Conservation (phyloP, 179 eudicot genomes). For the Monotropa hypopitys region DNA sequence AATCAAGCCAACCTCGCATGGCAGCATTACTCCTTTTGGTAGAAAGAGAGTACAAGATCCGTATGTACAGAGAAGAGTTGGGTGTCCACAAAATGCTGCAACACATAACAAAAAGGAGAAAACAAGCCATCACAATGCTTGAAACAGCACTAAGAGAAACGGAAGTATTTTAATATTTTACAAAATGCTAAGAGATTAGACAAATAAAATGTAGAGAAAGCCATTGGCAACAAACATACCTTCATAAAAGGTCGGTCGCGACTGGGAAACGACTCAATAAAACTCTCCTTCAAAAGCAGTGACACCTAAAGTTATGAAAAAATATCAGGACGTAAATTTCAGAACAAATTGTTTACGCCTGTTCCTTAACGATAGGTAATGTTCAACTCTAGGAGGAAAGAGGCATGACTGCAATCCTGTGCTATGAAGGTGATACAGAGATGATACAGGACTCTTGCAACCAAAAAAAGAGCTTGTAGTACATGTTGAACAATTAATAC, state of each 20-base stretch:
- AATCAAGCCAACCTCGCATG: slow-evolving; percentile 16
- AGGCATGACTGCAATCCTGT: neutral
- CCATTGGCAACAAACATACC: slow-evolving; percentile 28
- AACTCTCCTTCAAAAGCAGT: slow-evolving; percentile 86
- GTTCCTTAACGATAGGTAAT: neutral
- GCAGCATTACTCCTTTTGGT: slow-evolving; percentile 62
- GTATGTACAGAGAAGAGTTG: slow-evolving; percentile 96
- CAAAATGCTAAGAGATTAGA: neutral
- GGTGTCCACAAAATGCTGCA: slow-evolving; percentile 76
- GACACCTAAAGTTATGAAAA: slow-evolving; percentile 47
- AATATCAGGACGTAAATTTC: slow-evolving; percentile 6
- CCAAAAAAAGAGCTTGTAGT: neutral
- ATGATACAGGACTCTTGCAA: neutral
- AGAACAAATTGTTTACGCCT: neutral
- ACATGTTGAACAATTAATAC: neutral
- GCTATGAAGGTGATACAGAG: neutral
- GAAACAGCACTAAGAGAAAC: neutral
- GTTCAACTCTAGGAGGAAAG: neutral
- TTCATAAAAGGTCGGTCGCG: slow-evolving; percentile 88
- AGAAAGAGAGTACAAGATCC: slow-evolving; percentile 74
- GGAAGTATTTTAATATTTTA: neutral
- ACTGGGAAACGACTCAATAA: slow-evolving; percentile 69
- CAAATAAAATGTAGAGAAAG: neutral
- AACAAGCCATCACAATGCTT: slow-evolving; percentile 12
- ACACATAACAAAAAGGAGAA: slow-evolving; percentile 8